Conservation (phyloP, 1,284 basidiomycete species). For the Leccinum pallidistipes region DNA sequence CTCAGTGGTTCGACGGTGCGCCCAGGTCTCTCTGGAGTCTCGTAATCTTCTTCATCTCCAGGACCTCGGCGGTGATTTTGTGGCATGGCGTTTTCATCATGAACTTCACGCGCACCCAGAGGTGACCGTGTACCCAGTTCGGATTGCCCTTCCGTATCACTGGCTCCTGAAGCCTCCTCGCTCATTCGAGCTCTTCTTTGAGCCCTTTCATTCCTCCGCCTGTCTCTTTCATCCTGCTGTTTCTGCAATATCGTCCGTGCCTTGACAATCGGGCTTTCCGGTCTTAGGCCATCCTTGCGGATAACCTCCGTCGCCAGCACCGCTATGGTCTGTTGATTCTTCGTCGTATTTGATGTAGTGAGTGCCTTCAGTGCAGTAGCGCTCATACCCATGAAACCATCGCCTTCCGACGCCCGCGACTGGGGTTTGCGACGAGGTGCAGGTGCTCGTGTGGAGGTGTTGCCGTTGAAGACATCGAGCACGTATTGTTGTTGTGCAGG, state of each 20-base stretch:
- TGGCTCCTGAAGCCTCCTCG: conserved; percentile 35
- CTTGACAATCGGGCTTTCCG: conserved; percentile 78
- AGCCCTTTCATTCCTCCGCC: conserved; percentile 63
- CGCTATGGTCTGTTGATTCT: conserved; percentile 64
- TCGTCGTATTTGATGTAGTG: conserved; percentile 66
- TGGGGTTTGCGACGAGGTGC: conserved; percentile 41
- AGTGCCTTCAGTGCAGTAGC: conserved; percentile 64
- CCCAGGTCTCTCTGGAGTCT: conserved; percentile 54
- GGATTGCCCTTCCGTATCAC: conserved; percentile 31
- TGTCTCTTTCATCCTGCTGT: conserved; percentile 66
- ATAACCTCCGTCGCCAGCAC: conserved; percentile 58
- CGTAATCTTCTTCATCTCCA: conserved; percentile 83
- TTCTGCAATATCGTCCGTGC: conserved; percentile 70
- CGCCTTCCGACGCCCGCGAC: conserved; percentile 38
- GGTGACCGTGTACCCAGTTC: conserved; percentile 24
- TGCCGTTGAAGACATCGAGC: conserved; percentile 41
- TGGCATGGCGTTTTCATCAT: conserved; percentile 35
- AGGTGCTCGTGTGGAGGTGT: conserved; percentile 35
- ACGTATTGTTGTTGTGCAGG: conserved; percentile 38
- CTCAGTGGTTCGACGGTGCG: conserved; percentile 38
- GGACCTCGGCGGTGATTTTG: conserved; percentile 59
- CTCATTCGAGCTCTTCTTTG: conserved; percentile 56
- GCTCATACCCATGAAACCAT: conserved; percentile 60
- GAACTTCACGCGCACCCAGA: conserved; percentile 29
- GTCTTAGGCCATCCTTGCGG: conserved; percentile 66